phyloP scores from a whole-genome alignment of 306 rosid species.

The Ormosia semicastrata region DNA sequence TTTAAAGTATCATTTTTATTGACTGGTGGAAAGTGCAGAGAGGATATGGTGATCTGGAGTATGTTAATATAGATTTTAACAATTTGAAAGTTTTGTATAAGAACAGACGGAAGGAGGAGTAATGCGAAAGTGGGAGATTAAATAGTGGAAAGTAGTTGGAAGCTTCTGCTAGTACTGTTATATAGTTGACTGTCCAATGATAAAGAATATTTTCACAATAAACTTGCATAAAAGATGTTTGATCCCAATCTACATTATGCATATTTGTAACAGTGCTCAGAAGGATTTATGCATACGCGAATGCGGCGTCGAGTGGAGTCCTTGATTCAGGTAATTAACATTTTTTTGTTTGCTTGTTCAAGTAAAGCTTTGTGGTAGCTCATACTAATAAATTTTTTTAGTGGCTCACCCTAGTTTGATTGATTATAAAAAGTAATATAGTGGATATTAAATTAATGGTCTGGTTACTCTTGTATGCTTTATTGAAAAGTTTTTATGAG shows the following conservation, averaged over 20 bases:
- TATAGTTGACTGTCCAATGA: slow-evolving; percentile 7
- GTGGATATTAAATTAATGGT: background rate
- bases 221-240: background rate
- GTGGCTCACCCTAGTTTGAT: background rate
- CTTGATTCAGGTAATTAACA: slow-evolving; percentile 68
- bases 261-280: slow-evolving; percentile 70
- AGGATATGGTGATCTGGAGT: background rate
- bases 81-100: background rate
- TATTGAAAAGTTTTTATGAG: background rate
- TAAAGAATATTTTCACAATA: background rate
- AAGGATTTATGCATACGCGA: slow-evolving; percentile 98
- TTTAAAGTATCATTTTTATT: background rate
- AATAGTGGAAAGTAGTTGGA: slow-evolving; percentile 6
- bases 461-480: background rate
- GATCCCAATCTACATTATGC: slow-evolving; percentile 14
- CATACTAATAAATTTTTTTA: background rate
- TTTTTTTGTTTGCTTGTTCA: slow-evolving; percentile 25
- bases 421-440: background rate
- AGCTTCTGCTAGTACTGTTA: background rate
- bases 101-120: background rate
- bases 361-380: slow-evolving; percentile 10
- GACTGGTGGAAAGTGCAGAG: background rate
- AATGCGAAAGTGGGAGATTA: background rate
- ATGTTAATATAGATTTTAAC: background rate
- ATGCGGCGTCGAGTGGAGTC: slow-evolving; percentile 99